A percentile compares a stretch with the other conserved stretches of the same genome.
phyloP scores from a whole-genome alignment of 202 grass and related monocot genomes.

The Schoenoplectus triqueter region DNA sequence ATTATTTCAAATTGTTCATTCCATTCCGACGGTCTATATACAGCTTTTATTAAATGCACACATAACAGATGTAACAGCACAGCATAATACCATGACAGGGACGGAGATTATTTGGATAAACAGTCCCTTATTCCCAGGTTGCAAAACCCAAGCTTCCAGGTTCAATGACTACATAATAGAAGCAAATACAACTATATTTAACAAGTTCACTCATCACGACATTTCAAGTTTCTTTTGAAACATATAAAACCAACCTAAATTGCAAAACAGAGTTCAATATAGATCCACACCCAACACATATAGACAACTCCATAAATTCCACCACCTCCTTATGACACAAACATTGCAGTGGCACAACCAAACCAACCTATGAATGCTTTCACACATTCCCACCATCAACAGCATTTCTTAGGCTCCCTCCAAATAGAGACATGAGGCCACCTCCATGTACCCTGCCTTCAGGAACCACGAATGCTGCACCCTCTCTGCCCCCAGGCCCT shows the following conservation, averaged over 20 bases:
- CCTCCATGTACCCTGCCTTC: conserved; percentile 92
- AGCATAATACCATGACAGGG: background rate
- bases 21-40: background rate
- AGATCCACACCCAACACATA: conserved; percentile 37
- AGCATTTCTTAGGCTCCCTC: conserved; percentile 62
- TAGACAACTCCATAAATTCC: conserved; percentile 26
- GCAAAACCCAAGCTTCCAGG: conserved; percentile 27
- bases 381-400: conserved; percentile 39
- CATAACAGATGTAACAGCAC: conserved; percentile 1
- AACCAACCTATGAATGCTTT: conserved; percentile 16
- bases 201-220: conserved; percentile 15
- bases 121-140: conserved; percentile 36
- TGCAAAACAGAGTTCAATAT: conserved; percentile 33
- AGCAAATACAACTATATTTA: conserved; percentile 33
- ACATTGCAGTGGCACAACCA: background rate
- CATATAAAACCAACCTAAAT: conserved; percentile 30
- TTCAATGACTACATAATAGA: conserved; percentile 22
- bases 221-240: conserved; percentile 25
- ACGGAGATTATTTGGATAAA: background rate
- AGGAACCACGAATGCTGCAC: conserved; percentile 54
- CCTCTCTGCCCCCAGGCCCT: conserved; percentile 41
- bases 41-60: background rate
- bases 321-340: background rate
- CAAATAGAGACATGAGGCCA: conserved; percentile 80
- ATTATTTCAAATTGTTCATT: background rate